Evolutionary conservation across 441 rosid species (phyloP), one percentile per base, ranked within the genome.

Genomic region (Francoa sonchifolia): DNA sequence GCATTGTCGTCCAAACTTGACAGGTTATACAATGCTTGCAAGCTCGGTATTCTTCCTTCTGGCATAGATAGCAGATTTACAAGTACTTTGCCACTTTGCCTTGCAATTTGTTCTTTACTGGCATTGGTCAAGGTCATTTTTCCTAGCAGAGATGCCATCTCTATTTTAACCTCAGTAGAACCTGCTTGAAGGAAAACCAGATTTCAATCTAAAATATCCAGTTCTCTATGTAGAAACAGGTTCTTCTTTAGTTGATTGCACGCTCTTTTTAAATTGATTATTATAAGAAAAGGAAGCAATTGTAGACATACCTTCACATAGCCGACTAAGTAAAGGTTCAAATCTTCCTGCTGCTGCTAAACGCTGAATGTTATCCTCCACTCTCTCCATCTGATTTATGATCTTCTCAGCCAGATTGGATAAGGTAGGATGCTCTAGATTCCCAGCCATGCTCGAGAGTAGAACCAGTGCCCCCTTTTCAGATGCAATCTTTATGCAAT

Each of bases 401-500:
- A 65, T 54, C 47, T 61, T 63, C 42, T 51, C 71, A 32, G 71
- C 71, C 19, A 55, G 46, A 33, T 64, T 68, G 32, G 65, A 59
- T 47, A 65, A 48, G 29, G 66, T 30, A 44, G 61, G 63, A 55
- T 58, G 48, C 58, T 65, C 75, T 39, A 44, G 47, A 44, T 55
- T 59, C 50, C 61, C 68, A 17, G 72, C 63, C 66, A 65, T 58
- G 65, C 59, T 62, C 9, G 66, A 36, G 30, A 65, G 71, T 42
- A 61, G 75, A 52, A 69, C 61, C 33, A 62, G 44, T 28, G 75
- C 75, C n/a, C 71, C 64, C 38, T 69, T 65, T 54, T 65, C 71
- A 8, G 56, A 62, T 33, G 69, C 61, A 26, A 65, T 48, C 48
- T 50, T 42, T 33, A 26, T 39, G 40, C 71, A 69, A 29, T 50